Base-by-base conservation (phyloP, 2,329 filamentous ascomycete species). In the Penicillium sp. region DNA sequence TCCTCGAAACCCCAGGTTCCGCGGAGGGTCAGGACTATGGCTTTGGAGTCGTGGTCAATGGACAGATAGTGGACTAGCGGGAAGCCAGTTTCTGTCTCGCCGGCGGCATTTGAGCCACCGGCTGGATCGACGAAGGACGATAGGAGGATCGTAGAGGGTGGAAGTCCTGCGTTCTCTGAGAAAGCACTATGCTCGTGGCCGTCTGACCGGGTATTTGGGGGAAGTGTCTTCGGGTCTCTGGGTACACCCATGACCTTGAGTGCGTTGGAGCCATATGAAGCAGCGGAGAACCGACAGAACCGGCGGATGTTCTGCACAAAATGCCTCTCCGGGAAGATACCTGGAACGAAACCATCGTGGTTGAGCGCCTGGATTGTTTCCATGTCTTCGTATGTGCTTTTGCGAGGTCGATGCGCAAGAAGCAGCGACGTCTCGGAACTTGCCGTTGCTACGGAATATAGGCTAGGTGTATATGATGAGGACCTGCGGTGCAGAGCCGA, bases 1-100 rank as follows among this genome's bases (percentile, higher is more conserved):
- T 89, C 86, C 59, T 88, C 85, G 52, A 88, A 88, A 0, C 86
- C 86, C 33, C 87, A 74, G 0, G 86, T 89, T 1, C 86, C 86
- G 31, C 86, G 79, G 42, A 86, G 86, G 1, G 84, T 83, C n/a
- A 89, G 72, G 0, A 89, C 84, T 0, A 89, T 81, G 0, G 86
- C 84, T 59, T 83, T 84, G 1, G 84, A 84, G 43, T 84, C 81
- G 60, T 87, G 83, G 57, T 89, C 86, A 0, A 89, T 71, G 1
- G 83, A 83, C 30, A 89, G 80, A 58, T 87, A 89, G 65, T 89
- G 86, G 2, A 88, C 84, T 14, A 89, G 74, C 1, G 86, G 86
- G 48, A 87, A 79, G 0, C 84, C 84, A 0, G 81, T 83, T 30
- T 80, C 80, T 1, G 81, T 86, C 18, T 82, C 77, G 1, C 85